Conservation (phyloP, 2,329 filamentous ascomycete species). For the Xylariales sp. region DNA sequence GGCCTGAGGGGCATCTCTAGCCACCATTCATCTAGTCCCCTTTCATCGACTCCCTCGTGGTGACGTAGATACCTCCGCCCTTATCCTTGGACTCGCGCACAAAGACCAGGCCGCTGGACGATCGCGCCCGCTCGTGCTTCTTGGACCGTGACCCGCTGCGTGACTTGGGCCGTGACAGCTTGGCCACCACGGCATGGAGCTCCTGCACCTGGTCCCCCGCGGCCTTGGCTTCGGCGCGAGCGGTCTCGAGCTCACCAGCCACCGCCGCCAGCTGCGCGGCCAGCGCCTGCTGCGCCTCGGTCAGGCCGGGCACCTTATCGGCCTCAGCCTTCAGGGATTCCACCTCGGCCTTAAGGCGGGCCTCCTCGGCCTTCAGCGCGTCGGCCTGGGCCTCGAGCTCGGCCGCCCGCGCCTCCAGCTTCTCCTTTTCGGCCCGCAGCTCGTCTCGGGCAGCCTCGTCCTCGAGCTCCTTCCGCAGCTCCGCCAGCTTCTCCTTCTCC, state of each 20-base stretch:
- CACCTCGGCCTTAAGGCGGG: constrained; percentile 11
- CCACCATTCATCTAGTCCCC: constrained; percentile 12
- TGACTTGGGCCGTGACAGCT: constrained; percentile 13
- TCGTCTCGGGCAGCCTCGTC: constrained; percentile 14
- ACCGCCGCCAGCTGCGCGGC: constrained; percentile 9
- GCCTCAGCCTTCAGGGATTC: constrained; percentile 11
- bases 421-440: constrained; percentile 16
- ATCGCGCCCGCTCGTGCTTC: constrained; percentile 20
- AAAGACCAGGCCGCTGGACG: constrained; percentile 18
- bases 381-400: constrained; percentile 3
- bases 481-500: constrained; percentile 10
- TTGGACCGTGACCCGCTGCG: constrained; percentile 20
- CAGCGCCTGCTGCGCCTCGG: constrained; percentile 17
- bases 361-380: constrained; percentile 8
- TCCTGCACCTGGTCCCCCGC: constrained; percentile 13
- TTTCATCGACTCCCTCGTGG: constrained; percentile 20
- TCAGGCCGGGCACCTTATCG: constrained; percentile 16
- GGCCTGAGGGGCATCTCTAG: constrained; percentile 3
- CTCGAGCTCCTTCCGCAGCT: constrained; percentile 17
- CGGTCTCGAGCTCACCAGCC: constrained; percentile 11
- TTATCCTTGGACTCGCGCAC: constrained; percentile 19
- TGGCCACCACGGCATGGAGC: constrained; percentile 11
- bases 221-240: constrained; percentile 5
- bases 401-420: constrained; percentile 14
- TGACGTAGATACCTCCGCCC: constrained; percentile 17